Evolutionary conservation across 148 eudicot species (phyloP), one percentile per base, ranked within the genome.

Genomic region (Rhododendron henanense): DNA sequence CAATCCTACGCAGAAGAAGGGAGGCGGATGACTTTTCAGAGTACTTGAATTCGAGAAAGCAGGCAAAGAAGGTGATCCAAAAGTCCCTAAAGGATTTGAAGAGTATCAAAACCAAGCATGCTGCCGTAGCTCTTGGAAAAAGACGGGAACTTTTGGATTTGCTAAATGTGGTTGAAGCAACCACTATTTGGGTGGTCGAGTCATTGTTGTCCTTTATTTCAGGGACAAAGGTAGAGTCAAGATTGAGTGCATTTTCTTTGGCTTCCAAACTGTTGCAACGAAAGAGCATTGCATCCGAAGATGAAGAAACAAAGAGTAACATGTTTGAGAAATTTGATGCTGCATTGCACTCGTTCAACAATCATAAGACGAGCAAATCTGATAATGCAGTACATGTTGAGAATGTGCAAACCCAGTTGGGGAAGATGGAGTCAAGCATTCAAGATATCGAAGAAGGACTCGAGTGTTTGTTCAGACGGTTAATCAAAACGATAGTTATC

Each of bases 1-100:
- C 94, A 81, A 48, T 59, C 5, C 76, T 91, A 1, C 88, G 93
- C 10, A 91, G 94, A 86, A 90, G 86, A 48, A 83, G 89, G 84
- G 89, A 89, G 83, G 83, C 28, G 3, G 81, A 44, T 78, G 88
- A 85, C 73, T 86, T 87, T 51, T 67, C 23, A 19, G 82, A 71
- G 7, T 92, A 90, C 55, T 39, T 86, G 10, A 84, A 85, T 55
- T 86, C 84, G 1, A 90, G 93, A 84, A 89, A 87, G 86, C 79
- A 79, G 37, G 83, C 77, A 57, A 88, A 85, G 88, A 90, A 91
- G 74, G 69, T 57, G 4, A 75, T 89, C 39, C 84, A 81, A 57
- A 91, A 79, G 87, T 90, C 88, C 78, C 47, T 90, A 47, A 91
- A 88, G 81, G 86, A 84, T 11, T 75, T 90, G 57, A 91, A 83